These are phyloP conservation scores for Populus pruinosa DNA, from an alignment of 345 rosid genomes.

Conservation along the genomic window DNA sequence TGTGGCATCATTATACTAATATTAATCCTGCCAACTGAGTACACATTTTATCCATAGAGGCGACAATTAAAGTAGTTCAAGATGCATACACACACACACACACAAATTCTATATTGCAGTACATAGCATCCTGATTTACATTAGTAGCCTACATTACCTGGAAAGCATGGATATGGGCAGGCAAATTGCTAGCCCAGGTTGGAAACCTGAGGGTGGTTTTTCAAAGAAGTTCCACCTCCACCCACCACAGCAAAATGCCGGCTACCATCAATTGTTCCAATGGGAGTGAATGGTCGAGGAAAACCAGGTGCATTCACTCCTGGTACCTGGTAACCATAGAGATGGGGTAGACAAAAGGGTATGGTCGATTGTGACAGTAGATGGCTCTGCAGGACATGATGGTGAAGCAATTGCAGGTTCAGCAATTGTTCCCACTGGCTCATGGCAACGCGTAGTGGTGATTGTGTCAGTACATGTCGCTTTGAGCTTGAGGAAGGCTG, in stretches of 20 bases:
- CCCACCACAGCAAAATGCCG: constrained; percentile 22
- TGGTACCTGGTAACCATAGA: constrained; percentile 22
- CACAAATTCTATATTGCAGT: not conserved
- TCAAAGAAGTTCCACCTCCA: constrained; percentile 24
- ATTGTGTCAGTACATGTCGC: constrained; percentile 8
- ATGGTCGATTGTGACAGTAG: constrained; percentile 10
- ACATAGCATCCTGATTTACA: not conserved
- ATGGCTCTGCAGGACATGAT: constrained; percentile 17
- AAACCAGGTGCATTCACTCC: constrained; percentile 18
- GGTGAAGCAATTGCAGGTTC: constrained; percentile 10
- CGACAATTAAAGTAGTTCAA: not conserved
- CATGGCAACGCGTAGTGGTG: constrained; percentile 9
- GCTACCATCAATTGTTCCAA: constrained; percentile 13
- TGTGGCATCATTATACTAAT: not conserved
- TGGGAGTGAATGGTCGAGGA: constrained; percentile 5
- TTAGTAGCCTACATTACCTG: constrained; percentile 23
- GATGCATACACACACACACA: not conserved
- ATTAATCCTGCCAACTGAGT: not conserved
- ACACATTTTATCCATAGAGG: not conserved
- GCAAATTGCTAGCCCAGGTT: constrained; percentile 27
- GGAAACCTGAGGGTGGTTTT: constrained; percentile 28
- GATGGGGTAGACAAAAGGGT: constrained; percentile 32
- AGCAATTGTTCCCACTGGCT: constrained; percentile 21
- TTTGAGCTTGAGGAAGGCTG: not conserved
- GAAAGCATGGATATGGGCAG: constrained; percentile 26